Percentiles rank a stretch among this genome's conserved stretches.
Conservation (phyloP, 2,329 filamentous ascomycete species). For the Pseudonectria foliicola region DNA sequence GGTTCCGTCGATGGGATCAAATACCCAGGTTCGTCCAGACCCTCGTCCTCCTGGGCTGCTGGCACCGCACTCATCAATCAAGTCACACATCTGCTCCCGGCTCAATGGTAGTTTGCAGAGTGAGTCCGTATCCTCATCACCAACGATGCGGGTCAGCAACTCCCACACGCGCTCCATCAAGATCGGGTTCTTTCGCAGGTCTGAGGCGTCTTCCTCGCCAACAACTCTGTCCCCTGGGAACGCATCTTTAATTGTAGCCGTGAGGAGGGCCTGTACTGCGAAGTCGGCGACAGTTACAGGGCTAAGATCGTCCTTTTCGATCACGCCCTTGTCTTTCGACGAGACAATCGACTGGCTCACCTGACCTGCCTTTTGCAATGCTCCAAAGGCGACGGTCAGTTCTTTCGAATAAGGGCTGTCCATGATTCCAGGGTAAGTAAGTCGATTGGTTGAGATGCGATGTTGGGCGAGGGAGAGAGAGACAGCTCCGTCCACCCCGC, state of each 20-base stretch:
- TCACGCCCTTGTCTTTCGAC: conserved; percentile 40
- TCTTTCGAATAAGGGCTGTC: conserved; percentile 36
- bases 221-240: conserved; percentile 48
- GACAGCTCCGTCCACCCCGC: conserved; percentile 9
- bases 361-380: conserved; percentile 38
- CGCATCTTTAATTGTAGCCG: conserved; percentile 39
- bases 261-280: conserved; percentile 50
- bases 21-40: conserved; percentile 45
- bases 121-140: conserved; percentile 17
- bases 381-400: conserved; percentile 35
- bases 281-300: conserved; percentile 55
- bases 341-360: conserved; percentile 44
- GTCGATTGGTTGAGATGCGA: conserved; percentile 4
- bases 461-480: conserved; percentile 1
- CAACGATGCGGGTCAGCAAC: conserved; percentile 29
- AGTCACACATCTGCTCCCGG: conserved; percentile 40
- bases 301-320: conserved; percentile 48
- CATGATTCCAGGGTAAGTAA: conserved; percentile 24
- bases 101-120: conserved; percentile 29
- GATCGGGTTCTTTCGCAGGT: conserved; percentile 34
- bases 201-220: conserved; percentile 47
- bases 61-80: conserved; percentile 46
- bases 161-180: conserved; percentile 42
- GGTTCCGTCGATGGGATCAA: conserved; percentile 55
- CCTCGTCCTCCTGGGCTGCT: conserved; percentile 26